A percentile compares a stretch with the other conserved stretches of the same genome.
phyloP scores from a whole-genome alignment of 305 asterid species.

The Fraxinus dipetala region DNA sequence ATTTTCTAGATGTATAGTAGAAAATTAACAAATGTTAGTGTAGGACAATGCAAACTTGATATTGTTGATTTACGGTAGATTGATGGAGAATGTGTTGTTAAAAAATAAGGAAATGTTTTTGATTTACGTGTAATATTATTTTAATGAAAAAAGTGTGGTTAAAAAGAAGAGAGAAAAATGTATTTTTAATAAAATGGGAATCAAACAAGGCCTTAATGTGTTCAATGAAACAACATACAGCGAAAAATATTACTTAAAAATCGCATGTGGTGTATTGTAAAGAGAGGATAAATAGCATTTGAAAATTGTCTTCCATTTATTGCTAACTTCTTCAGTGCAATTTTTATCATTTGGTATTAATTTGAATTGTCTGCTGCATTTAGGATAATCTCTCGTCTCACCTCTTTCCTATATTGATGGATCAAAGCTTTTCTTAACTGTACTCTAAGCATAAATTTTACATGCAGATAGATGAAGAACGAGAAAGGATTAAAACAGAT shows the following conservation, averaged over 20 bases:
- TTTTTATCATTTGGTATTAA: neutral
- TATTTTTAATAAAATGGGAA: neutral
- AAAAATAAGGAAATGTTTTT: neutral
- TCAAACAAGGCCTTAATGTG: neutral
- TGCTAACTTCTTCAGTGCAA: neutral
- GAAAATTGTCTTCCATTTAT: neutral
- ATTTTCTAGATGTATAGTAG: neutral
- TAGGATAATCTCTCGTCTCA: constrained; percentile 4
- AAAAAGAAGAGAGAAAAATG: neutral
- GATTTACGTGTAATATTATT: neutral
- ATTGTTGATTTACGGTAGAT: neutral
- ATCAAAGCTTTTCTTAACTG: constrained; percentile 15
- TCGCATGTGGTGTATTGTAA: neutral
- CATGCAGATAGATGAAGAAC: constrained; percentile 73
- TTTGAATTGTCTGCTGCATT: neutral
- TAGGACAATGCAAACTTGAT: neutral
- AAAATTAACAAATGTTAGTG: neutral
- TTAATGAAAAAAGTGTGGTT: neutral
- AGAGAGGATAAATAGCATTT: constrained; percentile 2
- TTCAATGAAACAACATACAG: neutral
- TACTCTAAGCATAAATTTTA: constrained; percentile 20
- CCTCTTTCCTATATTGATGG: constrained; percentile 13
- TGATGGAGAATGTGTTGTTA: neutral
- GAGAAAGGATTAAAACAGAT: constrained; percentile 55
- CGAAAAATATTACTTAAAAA: neutral